phyloP scores from a whole-genome alignment of 2,329 filamentous ascomycete species.

The Colletotrichum liaoningense region DNA sequence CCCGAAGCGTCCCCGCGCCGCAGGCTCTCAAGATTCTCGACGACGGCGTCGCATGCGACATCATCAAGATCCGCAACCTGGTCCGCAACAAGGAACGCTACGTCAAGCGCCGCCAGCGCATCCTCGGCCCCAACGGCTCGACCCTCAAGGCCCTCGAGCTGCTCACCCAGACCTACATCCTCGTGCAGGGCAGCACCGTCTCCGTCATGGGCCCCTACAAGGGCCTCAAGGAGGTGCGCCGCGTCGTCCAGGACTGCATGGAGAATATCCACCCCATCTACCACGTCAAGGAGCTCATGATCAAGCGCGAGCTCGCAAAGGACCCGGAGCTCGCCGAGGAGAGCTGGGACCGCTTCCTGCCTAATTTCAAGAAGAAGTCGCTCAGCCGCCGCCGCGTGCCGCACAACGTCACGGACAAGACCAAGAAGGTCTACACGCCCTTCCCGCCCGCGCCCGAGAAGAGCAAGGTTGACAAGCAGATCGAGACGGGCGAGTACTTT shows the following conservation, averaged over 20 bases:
- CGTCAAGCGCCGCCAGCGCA: constrained; percentile 92
- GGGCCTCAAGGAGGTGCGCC: constrained; percentile 89
- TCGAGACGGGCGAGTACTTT: constrained; percentile 98
- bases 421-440: constrained; percentile 93
- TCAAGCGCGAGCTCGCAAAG: constrained; percentile 91
- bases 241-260: constrained; percentile 96
- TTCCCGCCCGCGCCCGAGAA: constrained; percentile 98
- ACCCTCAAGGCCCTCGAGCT: constrained; percentile 95
- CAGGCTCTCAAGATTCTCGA: constrained; percentile 96
- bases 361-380: constrained; percentile 95
- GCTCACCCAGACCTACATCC: constrained; percentile 89
- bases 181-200: constrained; percentile 97
- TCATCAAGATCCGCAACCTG: constrained; percentile 93
- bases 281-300: constrained; percentile 79
- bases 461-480: constrained; percentile 98
- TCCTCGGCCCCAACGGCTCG: constrained; percentile 89
- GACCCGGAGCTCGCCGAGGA: constrained; percentile 88
- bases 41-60: constrained; percentile 90
- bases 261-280: constrained; percentile 97
- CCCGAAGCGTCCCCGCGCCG: constrained; percentile 90
- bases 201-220: constrained; percentile 92
- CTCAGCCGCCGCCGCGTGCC: constrained; percentile 87
- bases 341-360: constrained; percentile 95
- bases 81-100: constrained; percentile 96
- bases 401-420: constrained; percentile 89